Base-by-base conservation (phyloP, 2,329 filamentous ascomycete genomes). In the Cladorrhinum sp. region DNA sequence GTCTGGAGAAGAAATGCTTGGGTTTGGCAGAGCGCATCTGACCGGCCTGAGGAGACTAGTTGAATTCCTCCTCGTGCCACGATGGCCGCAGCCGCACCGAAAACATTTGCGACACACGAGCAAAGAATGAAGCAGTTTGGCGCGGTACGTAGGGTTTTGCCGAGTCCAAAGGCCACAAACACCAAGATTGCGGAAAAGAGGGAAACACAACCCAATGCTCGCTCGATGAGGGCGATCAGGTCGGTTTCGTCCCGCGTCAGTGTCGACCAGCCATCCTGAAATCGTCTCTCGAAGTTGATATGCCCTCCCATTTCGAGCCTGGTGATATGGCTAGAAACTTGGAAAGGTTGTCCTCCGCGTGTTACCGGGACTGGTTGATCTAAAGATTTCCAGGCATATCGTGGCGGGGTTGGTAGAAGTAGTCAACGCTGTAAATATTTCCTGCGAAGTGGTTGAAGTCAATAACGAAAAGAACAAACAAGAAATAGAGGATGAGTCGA, bases 1-100 rank as follows among this genome's bases (percentile, higher is more conserved):
- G 38, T 41, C 5, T 54, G 36, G 22, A 66, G 84, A 84, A 10
- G 13, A 25, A 55, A 55, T 4, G n/a, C 52, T 32, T 55, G 52
- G 2, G 52, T 32, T 7, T 55, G 32, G 36, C 52, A 55, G 16
- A 45, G 38, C 3, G 18, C 36, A 41, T 41, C 36, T 13, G 36
- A 41, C 3, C 16, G 8, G 8, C 6, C 45, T 4, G 22, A 18
- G 6, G 45, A 50, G 7, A 50, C n/a, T n/a, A n/a, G 36, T 4
- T 48, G 36, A 41, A 41, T 41, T n/a, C 36, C 52, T 3, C 24
- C 36, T 4, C 18, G 52, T 3, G 20, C 36, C 12, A 55, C 10
- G 38, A 55, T 23, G 3, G 32, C 24, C 7, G 32, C 52, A 13
- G 24, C 23, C 22, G 52, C 36, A 5, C 29, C 22, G 22, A 55